Base-by-base conservation (phyloP, 2,329 filamentous ascomycete species). In the Curvularia sp. region DNA sequence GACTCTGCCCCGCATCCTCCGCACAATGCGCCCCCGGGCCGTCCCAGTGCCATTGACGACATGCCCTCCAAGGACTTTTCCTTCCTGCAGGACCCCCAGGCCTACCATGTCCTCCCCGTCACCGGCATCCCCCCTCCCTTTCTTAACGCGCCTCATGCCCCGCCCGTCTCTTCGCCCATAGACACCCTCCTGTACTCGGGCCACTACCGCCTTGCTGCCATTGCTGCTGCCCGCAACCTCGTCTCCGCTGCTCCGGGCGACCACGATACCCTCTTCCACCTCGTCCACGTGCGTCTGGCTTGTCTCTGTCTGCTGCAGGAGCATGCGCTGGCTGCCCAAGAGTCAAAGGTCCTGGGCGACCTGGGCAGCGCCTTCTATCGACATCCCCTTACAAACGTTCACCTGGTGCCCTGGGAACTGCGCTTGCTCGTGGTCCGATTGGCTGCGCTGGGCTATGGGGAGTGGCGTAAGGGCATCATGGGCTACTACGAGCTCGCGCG, bases 401-500 rank as follows among this genome's bases (percentile, higher is more conserved):
- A 79, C 46, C 83, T 96, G 0, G 90, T 94, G 0, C 94, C 94
- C 0, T 99, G 95, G 93, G 85, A 89, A 42, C 83, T 99, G 52
- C 87, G 95, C 6, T 85, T 97, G 2, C 83, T 98, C 15, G 88
- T 89, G 6, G 90, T 97, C 8, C 86, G 93, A 1, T 83, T 98
- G 20, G 92, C 96, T 66, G 92, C 91, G 0, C 85, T 97, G 46
- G 92, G 92, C 0, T 96, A 95, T 63, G 89, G 89, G 4, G 95
- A 99, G 77, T 86, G 89, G 49, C 85, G 94, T 4, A 85, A 93
- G 61, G 90, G 91, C 3, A 89, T 99, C 57, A 94, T 95, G 83
- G 91, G 90, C 44, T 92, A 96, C 74, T 96, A 97, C 73, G 93
- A 97, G 62, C 84, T 98, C 2, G 93, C 89, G 0, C 80, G 90